Base-by-base conservation (phyloP, 2,329 filamentous ascomycete genomes). In the Chaetomium strumarium region DNA sequence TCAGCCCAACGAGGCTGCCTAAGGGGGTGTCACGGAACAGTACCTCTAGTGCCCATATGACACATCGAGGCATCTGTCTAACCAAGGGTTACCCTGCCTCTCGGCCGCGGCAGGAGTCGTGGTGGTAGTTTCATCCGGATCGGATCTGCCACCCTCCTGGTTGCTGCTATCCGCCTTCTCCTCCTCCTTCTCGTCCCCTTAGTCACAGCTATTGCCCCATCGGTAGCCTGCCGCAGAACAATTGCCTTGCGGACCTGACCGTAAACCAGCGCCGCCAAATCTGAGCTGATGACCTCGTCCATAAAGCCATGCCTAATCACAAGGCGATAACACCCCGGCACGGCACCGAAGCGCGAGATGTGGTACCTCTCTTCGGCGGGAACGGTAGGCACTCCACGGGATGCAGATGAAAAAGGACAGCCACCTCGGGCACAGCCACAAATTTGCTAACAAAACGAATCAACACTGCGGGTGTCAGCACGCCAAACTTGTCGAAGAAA, bases 401-500 rank as follows among this genome's bases (percentile, higher is more conserved):
- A 6, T 84, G 80, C 53, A 90, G 75, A 61, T 90, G 86, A 65
- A 90, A 86, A 66, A 90, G 89, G 1, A 90, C 75, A n/a, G 80
- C 77, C 11, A 88, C 78, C 30, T 86, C 81, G 0, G 86, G 85
- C 5, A 79, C 72, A 0, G 83, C 80, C 43, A 79, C 78, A 56
- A 90, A 84, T 63, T 90, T 90, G 47, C 76, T 78, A 10, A 88
- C 73, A 63, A 90, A 90, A 48, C 90, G 84, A 3, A 81, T 79
- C 65, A 88, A 90, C 10, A 85, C 83, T 8, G 77, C 78, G 1
- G 84, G 85, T 29, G 62, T 61, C 30, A 61, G 51, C 0, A 79
- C 76, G 40, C 86, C 86, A 1, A 80, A 76, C 68, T 91, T 90
- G 69, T 91, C 87, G 65, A 91, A 90, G 71, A 88, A 90, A 49